Base-by-base conservation (phyloP, 805 yeast genomes). In the Yarrowia sp. region DNA sequence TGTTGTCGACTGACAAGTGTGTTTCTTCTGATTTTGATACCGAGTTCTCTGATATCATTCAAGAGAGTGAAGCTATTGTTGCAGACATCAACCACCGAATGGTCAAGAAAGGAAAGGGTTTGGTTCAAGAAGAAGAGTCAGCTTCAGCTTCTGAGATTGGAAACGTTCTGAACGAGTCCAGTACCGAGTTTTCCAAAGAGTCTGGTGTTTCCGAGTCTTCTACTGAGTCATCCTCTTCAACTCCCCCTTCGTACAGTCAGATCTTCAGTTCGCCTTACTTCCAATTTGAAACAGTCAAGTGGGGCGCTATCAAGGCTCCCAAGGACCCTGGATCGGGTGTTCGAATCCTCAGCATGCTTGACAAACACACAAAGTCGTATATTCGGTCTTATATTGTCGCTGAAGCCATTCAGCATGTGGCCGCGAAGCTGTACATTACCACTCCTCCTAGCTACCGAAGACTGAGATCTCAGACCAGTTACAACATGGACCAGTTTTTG, bases 221-320 rank as follows among this genome's bases (percentile, higher is more conserved):
- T 12, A 30, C 30, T 44, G 20, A 43, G 24, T 17, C 17, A 9
- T 12, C 49, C 12, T 9, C 50, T 9, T 5, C 9, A 2, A 0
- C 14, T 3, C 20, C 58, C 14, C 58, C 58, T 5, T 19, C 33
- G 2, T 52, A 36, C 58, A 20, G 6, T 13, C 19, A 36, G 9
- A 33, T 38, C 30, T 30, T 24, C 36, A 3, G n/a, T 17, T 33
- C 50, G 13, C 49, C n/a, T 8, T 43, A 58, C 17, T 58, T 42
- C 19, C 64, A 58, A 33, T 58, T 58, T 58, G 64, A 58, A 13
- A 58, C 64, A 1, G 39, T 58, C 50, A 58, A 58, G 14, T 58
- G 64, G 64, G 64, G 64, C 5, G 50, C 40, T 1, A 58, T 58
- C 30, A 58, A 58, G 15, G 10, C 40, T 10, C 64, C 64, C 13